Base-by-base conservation (phyloP, 2,329 filamentous ascomycete species). In the Colletotrichum simmondsii region DNA sequence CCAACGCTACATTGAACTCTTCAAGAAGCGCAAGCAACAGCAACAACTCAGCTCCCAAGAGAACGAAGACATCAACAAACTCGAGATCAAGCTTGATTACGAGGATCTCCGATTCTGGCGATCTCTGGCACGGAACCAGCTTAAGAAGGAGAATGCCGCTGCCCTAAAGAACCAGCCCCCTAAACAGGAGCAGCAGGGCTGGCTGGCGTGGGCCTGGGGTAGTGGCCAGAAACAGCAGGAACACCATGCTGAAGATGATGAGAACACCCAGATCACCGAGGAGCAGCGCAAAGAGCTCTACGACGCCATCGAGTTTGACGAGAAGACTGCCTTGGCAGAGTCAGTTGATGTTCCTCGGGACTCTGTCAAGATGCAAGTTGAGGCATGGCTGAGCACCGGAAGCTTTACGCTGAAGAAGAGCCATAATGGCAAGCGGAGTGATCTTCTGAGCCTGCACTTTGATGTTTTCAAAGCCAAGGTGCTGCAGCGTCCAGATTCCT, bases 21-120 rank as follows among this genome's bases (percentile, higher is more conserved):
- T 98, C 89, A 99, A 98, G 83, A 98, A 98, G 85, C 94, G 92
- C 82, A 95, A 95, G 79, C 90, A 92, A 74, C 92, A 90, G 77
- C 91, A 92, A 73, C 93, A 94, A 73, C 84, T 98, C 12, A 88
- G 91, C 0, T 81, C 91, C 0, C 87, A 92, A 8, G 97, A 99
- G 76, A 87, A 83, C 2, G 91, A 92, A 57, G 93, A 95, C 52
- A 80, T 98, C 2, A 90, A 92, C 56, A 87, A 87, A 61, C 88
- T 99, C 2, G 97, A 99, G 81, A 91, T 90, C 86, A 98, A 98
- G 80, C 88, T 98, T 2, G 92, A 89, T 42, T 99, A 99, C 80
- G 97, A 99, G 81, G 97, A 99, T 80, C 87, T 99, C 65, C 93
- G 97, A 5, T 99, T 99, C 84, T 99, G 97, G 95, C 90, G 97